Evolutionary conservation across 805 yeast species (phyloP), one percentile per base, ranked within the genome.

Genomic region (Starmera amethionina): DNA sequence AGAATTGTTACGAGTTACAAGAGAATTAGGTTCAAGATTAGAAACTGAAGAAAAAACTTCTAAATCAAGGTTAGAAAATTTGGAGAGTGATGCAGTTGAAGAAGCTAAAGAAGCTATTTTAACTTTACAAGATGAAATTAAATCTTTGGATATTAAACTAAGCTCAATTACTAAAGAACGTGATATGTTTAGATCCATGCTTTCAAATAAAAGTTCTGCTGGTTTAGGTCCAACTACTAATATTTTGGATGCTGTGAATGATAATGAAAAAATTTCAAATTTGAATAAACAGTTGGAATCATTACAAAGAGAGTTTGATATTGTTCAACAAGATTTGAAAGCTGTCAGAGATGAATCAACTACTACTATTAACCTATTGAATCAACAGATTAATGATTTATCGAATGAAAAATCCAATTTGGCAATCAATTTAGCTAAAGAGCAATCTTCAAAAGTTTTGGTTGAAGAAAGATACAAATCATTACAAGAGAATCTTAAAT

Each of bases 61-160:
- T 7, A 55, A 56, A 30, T 65, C 64, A 27, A 55, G 63, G 44
- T 42, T 60, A 25, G 60, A 60, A 39, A 60, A 56, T 11, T 43
- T 71, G 18, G 79, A 75, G 46, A 65, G 68, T 16, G 60, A 63
- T 4, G 77, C 76, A 0, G 65, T 74, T 14, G 69, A 65, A 37
- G 86, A 79, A 46, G 89, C 90, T 0, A 75, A 75, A 45, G 78
- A 77, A 27, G 87, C 88, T 2, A 79, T 83, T 22, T 46, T 73
- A 25, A 72, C 79, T 1, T 62, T 83, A 37, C 78, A 80, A 55
- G 73, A 75, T 13, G 78, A 80, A 46, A 61, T 83, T 32, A 65
- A 68, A 16, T 63, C 70, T 14, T 53, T 76, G 9, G 75, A 73
- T 46, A 53, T 68, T 2, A 76, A 74, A 52, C 56, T 79, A 34